A percentile compares a stretch with the other conserved stretches of the same genome.
phyloP scores from a whole-genome alignment of 768 basidiomycete genomes.

The Imleria badia region DNA sequence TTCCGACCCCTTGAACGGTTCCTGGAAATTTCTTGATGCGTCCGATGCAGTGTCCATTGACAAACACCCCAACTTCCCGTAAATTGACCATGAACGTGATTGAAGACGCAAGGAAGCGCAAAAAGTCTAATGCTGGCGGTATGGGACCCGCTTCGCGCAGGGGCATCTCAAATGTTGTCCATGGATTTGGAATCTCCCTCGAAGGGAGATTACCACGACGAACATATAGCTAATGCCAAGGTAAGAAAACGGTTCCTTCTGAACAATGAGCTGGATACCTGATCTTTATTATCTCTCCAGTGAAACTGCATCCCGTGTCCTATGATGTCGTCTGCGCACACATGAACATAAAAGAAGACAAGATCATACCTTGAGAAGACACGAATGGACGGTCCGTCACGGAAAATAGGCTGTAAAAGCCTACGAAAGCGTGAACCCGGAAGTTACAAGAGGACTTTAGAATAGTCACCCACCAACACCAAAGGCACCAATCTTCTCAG shows the following conservation, averaged over 20 bases:
- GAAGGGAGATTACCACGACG: not conserved
- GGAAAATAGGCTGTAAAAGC: conserved; percentile 79
- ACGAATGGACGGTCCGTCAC: conserved; percentile 42
- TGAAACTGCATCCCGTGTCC: not conserved
- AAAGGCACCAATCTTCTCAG: conserved; percentile 94
- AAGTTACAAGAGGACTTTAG: not conserved
- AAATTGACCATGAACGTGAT: conserved; percentile 89
- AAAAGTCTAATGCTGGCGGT: conserved; percentile 77
- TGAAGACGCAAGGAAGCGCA: conserved; percentile 85
- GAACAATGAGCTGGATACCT: not conserved
- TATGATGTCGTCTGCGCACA: not conserved
- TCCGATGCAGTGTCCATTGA: conserved; percentile 71
- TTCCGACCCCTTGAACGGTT: conserved; percentile 41
- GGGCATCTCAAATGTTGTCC: conserved; percentile 87
- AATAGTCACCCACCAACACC: conserved; percentile 77
- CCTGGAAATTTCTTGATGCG: conserved; percentile 60
- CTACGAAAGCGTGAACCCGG: conserved; percentile 24
- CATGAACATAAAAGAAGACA: not conserved
- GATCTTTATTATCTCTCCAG: not conserved
- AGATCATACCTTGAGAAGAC: not conserved
- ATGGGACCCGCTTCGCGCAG: conserved; percentile 76
- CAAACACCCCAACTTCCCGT: conserved; percentile 68
- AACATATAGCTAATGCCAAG: not conserved
- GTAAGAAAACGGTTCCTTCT: not conserved
- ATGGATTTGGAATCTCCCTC: too few species aligned